These are phyloP conservation scores for Xylaria grammica DNA, from an alignment of 495 filamentous ascomycete species.

Conservation along the genomic window DNA sequence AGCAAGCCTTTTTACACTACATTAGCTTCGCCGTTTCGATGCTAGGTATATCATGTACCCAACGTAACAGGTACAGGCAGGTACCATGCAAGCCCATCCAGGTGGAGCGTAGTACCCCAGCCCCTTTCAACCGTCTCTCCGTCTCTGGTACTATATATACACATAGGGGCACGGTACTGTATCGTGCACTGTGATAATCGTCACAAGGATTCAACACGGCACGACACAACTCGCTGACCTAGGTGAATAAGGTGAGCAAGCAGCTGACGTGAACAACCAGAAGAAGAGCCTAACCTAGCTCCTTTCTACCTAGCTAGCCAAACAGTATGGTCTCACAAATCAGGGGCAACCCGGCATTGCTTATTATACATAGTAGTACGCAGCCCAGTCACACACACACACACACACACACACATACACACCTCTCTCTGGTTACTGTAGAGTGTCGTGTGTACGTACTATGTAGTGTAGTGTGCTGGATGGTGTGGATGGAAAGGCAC, in stretches of 20 bases:
- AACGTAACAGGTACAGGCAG: slow-evolving; percentile 13
- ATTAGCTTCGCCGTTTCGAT: too few relatives aligned
- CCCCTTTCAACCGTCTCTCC: background rate
- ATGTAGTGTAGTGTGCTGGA: too few relatives aligned
- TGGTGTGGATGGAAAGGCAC: background rate
- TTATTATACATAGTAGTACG: slow-evolving; percentile 6
- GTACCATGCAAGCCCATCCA: slow-evolving; percentile 19
- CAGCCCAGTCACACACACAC: too few relatives aligned
- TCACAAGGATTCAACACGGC: slow-evolving; percentile 8
- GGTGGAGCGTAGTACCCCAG: background rate
- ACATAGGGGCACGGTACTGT: too few relatives aligned
- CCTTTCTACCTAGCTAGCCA: too few relatives aligned
- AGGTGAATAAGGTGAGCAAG: slow-evolving; percentile 21
- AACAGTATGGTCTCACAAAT: slow-evolving; percentile 14
- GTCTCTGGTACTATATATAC: background rate
- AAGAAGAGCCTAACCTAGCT: background rate
- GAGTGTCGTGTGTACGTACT: too few relatives aligned
- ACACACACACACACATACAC: too few relatives aligned
- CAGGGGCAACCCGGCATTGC: slow-evolving; percentile 2
- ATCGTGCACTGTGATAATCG: background rate
- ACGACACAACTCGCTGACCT: slow-evolving; percentile 20
- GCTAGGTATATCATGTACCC: slow-evolving; percentile 1
- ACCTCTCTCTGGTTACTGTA: too few relatives aligned
- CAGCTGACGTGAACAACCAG: background rate
- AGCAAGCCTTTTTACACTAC: too few relatives aligned